Percentiles rank a stretch among this genome's conserved stretches.
Evolutionary conservation across 352 stramenopile species (phyloP).

Genomic region (Globisporangium recalcitrans): DNA sequence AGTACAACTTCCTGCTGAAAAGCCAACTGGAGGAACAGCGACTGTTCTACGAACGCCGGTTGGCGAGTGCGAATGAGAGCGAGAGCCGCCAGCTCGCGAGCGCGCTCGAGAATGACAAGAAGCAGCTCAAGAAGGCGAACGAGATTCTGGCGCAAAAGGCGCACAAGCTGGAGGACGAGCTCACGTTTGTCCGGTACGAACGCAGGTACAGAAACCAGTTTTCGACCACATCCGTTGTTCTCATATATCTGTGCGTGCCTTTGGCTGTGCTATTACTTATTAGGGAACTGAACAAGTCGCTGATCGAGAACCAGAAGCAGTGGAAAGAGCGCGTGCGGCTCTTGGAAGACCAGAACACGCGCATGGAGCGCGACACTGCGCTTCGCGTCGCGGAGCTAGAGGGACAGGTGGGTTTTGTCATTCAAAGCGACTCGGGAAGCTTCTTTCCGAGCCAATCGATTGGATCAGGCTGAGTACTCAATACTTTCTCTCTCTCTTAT

Average conservation of each 20-base stretch:
- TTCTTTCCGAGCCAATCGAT: no score
- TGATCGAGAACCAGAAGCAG: slow-evolving; percentile 86
- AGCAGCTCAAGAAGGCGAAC: slow-evolving; percentile 75
- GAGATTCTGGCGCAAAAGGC: slow-evolving; percentile 53
- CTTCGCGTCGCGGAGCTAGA: slow-evolving; percentile 71
- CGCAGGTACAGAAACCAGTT: not conserved
- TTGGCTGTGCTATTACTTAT: not conserved
- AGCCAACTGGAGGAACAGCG: slow-evolving; percentile 95
- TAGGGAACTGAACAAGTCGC: slow-evolving; percentile 82
- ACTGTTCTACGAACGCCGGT: slow-evolving; percentile 87
- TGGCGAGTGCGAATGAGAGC: slow-evolving; percentile 56
- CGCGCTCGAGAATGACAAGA: slow-evolving; percentile 72
- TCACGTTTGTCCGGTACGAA: slow-evolving; percentile 69
- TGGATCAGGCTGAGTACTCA: not conserved
- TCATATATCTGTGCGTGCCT: slow-evolving; percentile 6
- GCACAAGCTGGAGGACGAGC: slow-evolving; percentile 76
- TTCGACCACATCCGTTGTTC: not conserved
- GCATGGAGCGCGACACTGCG: slow-evolving; percentile 52
- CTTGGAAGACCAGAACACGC: slow-evolving; percentile 65
- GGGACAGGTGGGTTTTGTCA: slow-evolving; percentile 41
- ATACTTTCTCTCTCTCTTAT: not conserved
- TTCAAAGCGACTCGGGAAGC: not conserved
- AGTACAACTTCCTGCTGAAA: slow-evolving; percentile 96
- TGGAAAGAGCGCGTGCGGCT: slow-evolving; percentile 77
- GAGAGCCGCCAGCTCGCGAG: slow-evolving; percentile 48